A percentile compares a stretch with the other conserved stretches of the same genome.
phyloP scores from a whole-genome alignment of 352 stramenopile species.

The Pythium sp. region DNA sequence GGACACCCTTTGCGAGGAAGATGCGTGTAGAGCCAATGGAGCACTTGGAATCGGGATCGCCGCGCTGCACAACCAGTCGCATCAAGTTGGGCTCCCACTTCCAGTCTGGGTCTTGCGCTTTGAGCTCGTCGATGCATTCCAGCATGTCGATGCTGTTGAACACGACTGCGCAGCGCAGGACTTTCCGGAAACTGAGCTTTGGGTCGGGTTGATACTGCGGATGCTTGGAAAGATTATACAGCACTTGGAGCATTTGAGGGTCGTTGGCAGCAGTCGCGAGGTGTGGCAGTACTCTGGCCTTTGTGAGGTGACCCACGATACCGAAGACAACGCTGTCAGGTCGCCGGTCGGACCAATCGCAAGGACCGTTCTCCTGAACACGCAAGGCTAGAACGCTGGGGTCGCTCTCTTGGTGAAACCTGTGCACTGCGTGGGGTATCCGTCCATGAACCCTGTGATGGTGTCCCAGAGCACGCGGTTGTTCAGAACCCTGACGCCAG shows the following conservation, averaged over 20 bases:
- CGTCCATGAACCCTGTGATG: neutral
- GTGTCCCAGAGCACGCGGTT: neutral
- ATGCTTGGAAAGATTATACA: neutral
- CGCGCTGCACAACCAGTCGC: neutral
- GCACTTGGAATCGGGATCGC: neutral
- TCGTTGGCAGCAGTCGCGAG: conserved; percentile 5
- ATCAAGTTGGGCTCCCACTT: conserved; percentile 4
- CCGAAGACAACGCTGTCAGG: no score
- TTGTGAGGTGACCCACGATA: neutral
- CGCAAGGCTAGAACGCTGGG: neutral
- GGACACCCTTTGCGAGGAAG: neutral
- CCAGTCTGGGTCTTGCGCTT: neutral
- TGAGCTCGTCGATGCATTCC: neutral
- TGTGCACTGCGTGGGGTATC: neutral
- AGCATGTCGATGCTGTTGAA: conserved; percentile 7
- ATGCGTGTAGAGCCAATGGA: conserved; percentile 1
- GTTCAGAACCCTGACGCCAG: no score
- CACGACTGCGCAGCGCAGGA: conserved; percentile 8
- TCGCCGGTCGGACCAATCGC: no score
- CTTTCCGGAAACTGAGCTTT: neutral
- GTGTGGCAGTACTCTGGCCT: neutral
- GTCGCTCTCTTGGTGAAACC: neutral
- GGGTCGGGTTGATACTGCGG: neutral
- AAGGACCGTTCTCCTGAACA: no score
- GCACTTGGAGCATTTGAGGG: neutral